Conservation (phyloP, 2,329 filamentous ascomycete species). For the Talaromyces funiculosus region DNA sequence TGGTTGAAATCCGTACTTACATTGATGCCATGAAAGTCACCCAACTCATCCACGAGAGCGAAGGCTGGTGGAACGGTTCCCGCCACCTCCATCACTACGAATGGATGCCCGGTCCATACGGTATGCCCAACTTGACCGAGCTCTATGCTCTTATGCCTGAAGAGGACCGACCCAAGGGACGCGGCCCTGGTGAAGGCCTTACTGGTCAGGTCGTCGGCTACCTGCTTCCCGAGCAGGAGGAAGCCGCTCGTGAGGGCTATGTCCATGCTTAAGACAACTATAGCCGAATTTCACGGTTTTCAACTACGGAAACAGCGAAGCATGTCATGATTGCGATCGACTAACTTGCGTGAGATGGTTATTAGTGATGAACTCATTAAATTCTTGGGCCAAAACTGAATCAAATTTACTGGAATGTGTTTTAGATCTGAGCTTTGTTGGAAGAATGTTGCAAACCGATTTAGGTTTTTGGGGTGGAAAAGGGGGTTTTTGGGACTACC, state of each 20-base stretch:
- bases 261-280: neutral
- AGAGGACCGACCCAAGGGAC: neutral
- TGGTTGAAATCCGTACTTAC: slow-evolving; percentile 31
- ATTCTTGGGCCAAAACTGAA: too few relatives aligned
- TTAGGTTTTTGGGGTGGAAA: neutral
- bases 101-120: slow-evolving; percentile 29
- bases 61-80: slow-evolving; percentile 27
- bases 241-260: neutral
- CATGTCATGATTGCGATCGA: neutral
- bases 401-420: too few relatives aligned
- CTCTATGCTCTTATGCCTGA: neutral
- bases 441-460: neutral
- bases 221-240: neutral
- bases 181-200: neutral
- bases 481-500: neutral
- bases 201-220: neutral
- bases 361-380: neutral
- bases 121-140: slow-evolving; percentile 26
- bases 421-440: too few relatives aligned
- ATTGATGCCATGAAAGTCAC: slow-evolving; percentile 21
- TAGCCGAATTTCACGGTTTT: neutral
- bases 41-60: slow-evolving; percentile 27
- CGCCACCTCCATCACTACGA: slow-evolving; percentile 21
- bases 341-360: neutral
- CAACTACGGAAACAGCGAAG: neutral